A percentile compares a stretch with the other conserved stretches of the same genome.
Conservation (phyloP, 108 stramenopile genomes). For the Pseudonitzschia multiseries region DNA sequence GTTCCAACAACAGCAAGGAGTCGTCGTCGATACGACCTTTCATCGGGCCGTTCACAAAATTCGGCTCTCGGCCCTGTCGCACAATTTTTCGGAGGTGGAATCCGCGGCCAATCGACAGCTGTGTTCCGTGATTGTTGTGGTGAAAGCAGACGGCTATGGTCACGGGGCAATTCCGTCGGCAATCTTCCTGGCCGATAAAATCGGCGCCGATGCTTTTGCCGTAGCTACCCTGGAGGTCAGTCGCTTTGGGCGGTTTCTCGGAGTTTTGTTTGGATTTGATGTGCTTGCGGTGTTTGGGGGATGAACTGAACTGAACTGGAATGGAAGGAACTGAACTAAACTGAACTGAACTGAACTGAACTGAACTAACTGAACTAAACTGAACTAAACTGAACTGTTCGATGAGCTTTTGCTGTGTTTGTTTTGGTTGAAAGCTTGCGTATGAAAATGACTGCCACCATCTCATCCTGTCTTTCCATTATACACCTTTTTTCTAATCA, state of each 20-base stretch:
- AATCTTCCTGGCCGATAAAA: constrained; percentile 49
- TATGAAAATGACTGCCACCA: too few species aligned
- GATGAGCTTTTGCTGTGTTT: not conserved
- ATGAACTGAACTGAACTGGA: constrained; percentile 18
- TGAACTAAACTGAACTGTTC: not conserved
- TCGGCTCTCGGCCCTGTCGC: constrained; percentile 51
- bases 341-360: too few species aligned
- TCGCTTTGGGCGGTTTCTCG: not conserved
- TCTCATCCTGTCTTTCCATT: not conserved
- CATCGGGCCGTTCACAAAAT: constrained; percentile 57
- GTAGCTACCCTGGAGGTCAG: constrained; percentile 58
- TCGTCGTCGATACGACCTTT: constrained; percentile 11
- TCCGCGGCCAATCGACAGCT: constrained; percentile 55
- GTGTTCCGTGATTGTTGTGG: constrained; percentile 68
- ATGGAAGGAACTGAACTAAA: not conserved
- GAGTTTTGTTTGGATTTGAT: too few species aligned
- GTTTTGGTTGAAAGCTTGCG: not conserved
- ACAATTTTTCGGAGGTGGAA: constrained; percentile 60
- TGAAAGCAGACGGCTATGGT: constrained; percentile 84
- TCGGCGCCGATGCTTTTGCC: constrained; percentile 68
- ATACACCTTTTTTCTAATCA: not conserved
- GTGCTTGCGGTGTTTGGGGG: too few species aligned
- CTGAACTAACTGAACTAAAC: too few species aligned
- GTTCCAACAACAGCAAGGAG: not conserved
- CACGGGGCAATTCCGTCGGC: constrained; percentile 69